Evolutionary conservation across 495 filamentous ascomycete species (phyloP), one percentile per base, ranked within the genome.

Genomic region (Aspergillus homomorphus): DNA sequence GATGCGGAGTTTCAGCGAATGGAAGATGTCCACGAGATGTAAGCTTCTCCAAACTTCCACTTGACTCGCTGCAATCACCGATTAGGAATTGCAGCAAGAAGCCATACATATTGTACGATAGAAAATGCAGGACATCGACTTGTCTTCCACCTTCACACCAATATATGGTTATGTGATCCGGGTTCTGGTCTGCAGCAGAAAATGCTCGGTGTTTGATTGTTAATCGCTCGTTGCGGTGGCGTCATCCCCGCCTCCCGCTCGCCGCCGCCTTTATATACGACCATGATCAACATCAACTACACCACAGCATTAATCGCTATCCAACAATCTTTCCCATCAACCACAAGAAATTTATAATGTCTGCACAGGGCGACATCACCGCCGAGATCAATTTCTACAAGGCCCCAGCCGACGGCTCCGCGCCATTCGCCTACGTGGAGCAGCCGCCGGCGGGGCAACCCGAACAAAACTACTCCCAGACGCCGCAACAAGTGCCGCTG

Each of bases 361-460:
- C 33, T 10, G 48, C 50, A 22, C 28, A 52, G 45, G 90, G 90
- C 51, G 76, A 84, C 62, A 84, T 89, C 45, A 77, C 72, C 18
- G 78, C 84, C 16, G 70, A 67, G 51, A 76, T 94, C 3, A 84
- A 84, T 70, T 96, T 89, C 82, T 89, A 84, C 71, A 20, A 55
- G 1, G 73, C 80, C 0, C 87, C 90, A 0, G 55, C 78, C 16
- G 85, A 89, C 65, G 86, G 86, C 65, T 78, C 81, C 19, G 64
- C 56, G 8, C 88, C 89, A 14, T 85, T 76, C 73, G 83, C 89
- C 70, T 86, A 84, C 69, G 86, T 90, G 66, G 84, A 87, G 56
- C 53, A 66, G 14, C 81, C 82, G 1, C 84, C 88, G 1, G 73
- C 71, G 4, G 88, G 84, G 48, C 57, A 77, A 28, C 81, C 84